Base-by-base conservation (phyloP, 352 stramenopile genomes). In the Blastocystis sp. region DNA sequence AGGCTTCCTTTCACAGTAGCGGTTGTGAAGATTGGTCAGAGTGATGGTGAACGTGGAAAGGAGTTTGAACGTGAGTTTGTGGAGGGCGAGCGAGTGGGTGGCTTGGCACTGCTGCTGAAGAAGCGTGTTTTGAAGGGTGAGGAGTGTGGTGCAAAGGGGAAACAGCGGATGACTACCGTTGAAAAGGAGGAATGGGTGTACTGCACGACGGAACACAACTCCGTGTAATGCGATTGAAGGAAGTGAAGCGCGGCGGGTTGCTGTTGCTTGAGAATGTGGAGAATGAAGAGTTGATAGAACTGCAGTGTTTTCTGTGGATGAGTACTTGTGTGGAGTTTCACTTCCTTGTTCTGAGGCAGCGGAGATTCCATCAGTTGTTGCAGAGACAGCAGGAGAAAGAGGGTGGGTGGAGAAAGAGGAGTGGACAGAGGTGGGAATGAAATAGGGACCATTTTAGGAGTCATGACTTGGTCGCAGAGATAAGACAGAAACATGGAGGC, bases 221-320 rank as follows among this genome's bases (percentile, higher is more conserved):
- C 48, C 48, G 48, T 57, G 48, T 57, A 57, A 14, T 57, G 48
- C 6, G 6, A 7, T 7, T 57, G 48, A 14, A 57, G 6, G 48
- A 57, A 14, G 6, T 57, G 6, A 7, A 57, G 6, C 6, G 48
- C 14, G 48, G 48, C 19, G 19, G 4, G 21, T 4, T 45, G 4
- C 64, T 17, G 42, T 19, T 74, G 24, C 11, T 48, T n/a, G 17
- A 74, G 40, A 17, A 74, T 4, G 64, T 40, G 64, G 34, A 48
- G n/a, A n/a, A 74, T n/a, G 64, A n/a, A 54, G 34, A 48, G 64
- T 19, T 45, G 64, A 19, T 74, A 74, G 64, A 74, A 74, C 9
- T 54, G 64, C 4, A 74, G 64, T n/a, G n/a, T 24, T 3, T 57
- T 57, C 48, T 57, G 14, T 57, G 48, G 48, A 57, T 57, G 48